Evolutionary conservation across 495 filamentous ascomycete species (phyloP), one percentile per base, ranked within the genome.

Genomic region (Penicillium canariense): DNA sequence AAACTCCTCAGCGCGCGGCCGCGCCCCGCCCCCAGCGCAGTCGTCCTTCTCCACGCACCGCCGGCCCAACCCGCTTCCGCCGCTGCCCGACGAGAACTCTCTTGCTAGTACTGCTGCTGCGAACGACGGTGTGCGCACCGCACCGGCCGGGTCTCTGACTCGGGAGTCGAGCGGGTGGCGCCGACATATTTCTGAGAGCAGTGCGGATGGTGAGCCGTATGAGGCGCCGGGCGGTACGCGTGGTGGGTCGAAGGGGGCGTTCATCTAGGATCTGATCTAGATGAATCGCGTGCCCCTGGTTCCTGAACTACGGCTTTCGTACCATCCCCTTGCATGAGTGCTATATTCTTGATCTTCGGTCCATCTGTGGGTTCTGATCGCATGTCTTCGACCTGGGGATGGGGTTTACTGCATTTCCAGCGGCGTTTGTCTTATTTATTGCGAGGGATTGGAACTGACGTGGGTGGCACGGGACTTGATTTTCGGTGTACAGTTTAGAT

Each of bases 141-240:
- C 54, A 26, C 65, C 65, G 8, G 40, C 48, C 0, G 62, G 35
- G 10, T 62, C 58, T 55, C 64, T 2, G 64, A 68, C 15, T 31
- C 58, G n/a, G 62, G 59, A 22, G 60, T 64, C 4, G 50, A 68
- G 68, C 30, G 71, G 71, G 9, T 72, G 71, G 68, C 69, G 72
- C 4, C 57, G 68, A 8, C 63, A 70, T 32, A 55, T 64, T 38
- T 69, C 67, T 7, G 57, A 63, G 4, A 52, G 59, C 40, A 69
- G 62, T 40, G 35, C 34, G 23, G 59, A 62, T 3, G 59, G 58
- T 15, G 55, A 57, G 23, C 12, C 32, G 11, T 53, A 57, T 39
- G 36, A 52, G 30, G 26, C 30, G 18, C 48, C 40, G 51, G 45
- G 40, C 39, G 17, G 28, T 11, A 55, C 46, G n/a, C 52, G 55